Base-by-base conservation (phyloP, 495 filamentous ascomycete genomes). In the Penicillium silybi region DNA sequence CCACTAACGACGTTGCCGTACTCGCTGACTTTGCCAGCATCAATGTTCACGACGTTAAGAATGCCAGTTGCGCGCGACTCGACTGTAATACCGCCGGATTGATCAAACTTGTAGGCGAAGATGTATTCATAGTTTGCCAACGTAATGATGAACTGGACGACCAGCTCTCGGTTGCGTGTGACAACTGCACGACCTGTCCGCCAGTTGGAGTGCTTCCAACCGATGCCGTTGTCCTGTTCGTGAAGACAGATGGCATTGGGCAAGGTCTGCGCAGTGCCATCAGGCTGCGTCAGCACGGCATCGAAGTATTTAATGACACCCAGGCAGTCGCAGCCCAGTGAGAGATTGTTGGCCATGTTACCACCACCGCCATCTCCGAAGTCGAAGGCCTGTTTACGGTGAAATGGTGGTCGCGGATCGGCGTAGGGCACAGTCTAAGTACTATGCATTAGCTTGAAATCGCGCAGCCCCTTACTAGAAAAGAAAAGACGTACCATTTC, bases 1-100 rank as follows among this genome's bases (percentile, higher is more conserved):
- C 89, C 90, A 57, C 90, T 86, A 9, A 97, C 89, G 11, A 93
- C 79, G 11, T 90, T 97, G 32, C 92, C 92, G 69, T 87, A 96
- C 0, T 76, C 73, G 57, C 69, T 72, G 29, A 63, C 57, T 56
- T 76, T 76, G 44, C 67, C 69, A 23, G 80, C 85, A 53, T 91
- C 87, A 48, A 96, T 85, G n/a, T 92, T 90, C 47, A 90, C 81
- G 0, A 92, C 92, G 48, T 87, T 90, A 17, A 96, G 74, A 52
- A 97, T 90, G 3, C 92, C 92, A 0, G 92, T 96, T 0, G 92
- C 92, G 4, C 88, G 82, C 9, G 88, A 83, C 67, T 97, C 92
- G 50, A 93, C 87, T 1, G 79, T 77, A 48, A 95, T 67, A 47
- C 90, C 89, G 2, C 86, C 92, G 0, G 92, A 85, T 57, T 90